These are phyloP conservation scores for Apiospora rasikravindrae DNA, from an alignment of 2,329 filamentous ascomycete species.

Conservation along the genomic window DNA sequence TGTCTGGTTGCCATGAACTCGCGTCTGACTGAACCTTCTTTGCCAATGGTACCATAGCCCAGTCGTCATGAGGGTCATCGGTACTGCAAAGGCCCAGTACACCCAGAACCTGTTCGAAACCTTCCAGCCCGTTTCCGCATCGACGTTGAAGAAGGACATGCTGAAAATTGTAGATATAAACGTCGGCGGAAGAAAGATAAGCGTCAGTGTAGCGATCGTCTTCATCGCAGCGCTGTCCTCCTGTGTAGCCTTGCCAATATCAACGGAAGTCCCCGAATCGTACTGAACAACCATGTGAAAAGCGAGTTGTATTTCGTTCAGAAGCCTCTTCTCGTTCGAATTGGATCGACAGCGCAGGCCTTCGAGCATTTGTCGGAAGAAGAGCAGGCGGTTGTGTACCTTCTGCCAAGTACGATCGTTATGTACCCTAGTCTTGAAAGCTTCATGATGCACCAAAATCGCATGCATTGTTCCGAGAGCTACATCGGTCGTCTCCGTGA, in stretches of 20 bases:
- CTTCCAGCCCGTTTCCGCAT: slow-evolving; percentile 26
- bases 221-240: slow-evolving; percentile 57
- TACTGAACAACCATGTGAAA: slow-evolving; percentile 52
- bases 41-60: not conserved
- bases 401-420: slow-evolving; percentile 22
- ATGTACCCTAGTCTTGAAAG: not conserved
- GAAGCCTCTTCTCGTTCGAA: slow-evolving; percentile 51
- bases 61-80: slow-evolving; percentile 27
- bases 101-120: slow-evolving; percentile 39
- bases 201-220: slow-evolving; percentile 53
- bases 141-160: slow-evolving; percentile 48
- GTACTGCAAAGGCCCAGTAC: slow-evolving; percentile 38
- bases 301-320: slow-evolving; percentile 60
- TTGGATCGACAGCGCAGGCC: slow-evolving; percentile 43
- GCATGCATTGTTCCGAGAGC: slow-evolving; percentile 42
- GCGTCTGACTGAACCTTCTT: not conserved
- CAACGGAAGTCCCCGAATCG: slow-evolving; percentile 43
- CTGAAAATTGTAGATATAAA: slow-evolving; percentile 56
- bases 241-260: slow-evolving; percentile 46
- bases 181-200: slow-evolving; percentile 56
- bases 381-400: slow-evolving; percentile 40
- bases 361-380: slow-evolving; percentile 39
- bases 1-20: not conserved
- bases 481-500: slow-evolving; percentile 48
- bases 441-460: slow-evolving; percentile 41